Evolutionary conservation across 139 green algal genomes (phyloP).

Genomic region (Haematococcus sp.): DNA sequence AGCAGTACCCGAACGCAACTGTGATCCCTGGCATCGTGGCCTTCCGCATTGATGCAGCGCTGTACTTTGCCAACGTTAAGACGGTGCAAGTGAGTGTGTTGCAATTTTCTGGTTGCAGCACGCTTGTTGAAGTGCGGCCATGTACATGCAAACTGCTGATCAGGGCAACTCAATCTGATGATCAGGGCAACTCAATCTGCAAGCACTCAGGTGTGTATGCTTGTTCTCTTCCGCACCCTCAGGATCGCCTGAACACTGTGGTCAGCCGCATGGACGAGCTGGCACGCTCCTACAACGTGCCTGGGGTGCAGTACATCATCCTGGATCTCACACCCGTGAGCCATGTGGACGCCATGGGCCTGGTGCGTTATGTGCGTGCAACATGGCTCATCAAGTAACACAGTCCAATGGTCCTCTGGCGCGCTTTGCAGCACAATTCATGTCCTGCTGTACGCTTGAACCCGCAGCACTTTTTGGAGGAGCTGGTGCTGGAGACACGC

Average conservation of each 20-base stretch:
- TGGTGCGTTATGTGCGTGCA: neutral
- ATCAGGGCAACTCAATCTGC: too few species aligned
- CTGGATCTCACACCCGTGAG: conserved; percentile 77
- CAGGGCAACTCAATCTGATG: too few species aligned
- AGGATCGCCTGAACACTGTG: neutral
- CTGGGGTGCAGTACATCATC: conserved; percentile 59
- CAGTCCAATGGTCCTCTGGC: too few species aligned
- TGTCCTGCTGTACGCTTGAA: too few species aligned
- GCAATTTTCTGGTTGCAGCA: too few species aligned
- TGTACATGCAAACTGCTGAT: too few species aligned
- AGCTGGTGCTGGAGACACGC: conserved; percentile 1
- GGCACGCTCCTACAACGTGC: neutral
- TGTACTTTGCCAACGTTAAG: conserved; percentile 74
- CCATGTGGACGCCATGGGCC: conserved; percentile 71
- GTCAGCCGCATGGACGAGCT: neutral
- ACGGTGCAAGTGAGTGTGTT: conserved; percentile 49
- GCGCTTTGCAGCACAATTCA: too few species aligned
- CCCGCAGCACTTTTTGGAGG: conserved; percentile 31
- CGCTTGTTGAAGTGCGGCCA: too few species aligned
- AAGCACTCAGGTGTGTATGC: too few species aligned
- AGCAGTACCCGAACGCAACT: conserved; percentile 73
- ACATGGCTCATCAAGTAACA: neutral
- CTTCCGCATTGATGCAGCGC: conserved; percentile 18
- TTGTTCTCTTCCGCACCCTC: too few species aligned
- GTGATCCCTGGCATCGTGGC: conserved; percentile 30